These are phyloP conservation scores for Talaromyces borbonicus DNA, from an alignment of 495 filamentous ascomycete species.

Conservation along the genomic window DNA sequence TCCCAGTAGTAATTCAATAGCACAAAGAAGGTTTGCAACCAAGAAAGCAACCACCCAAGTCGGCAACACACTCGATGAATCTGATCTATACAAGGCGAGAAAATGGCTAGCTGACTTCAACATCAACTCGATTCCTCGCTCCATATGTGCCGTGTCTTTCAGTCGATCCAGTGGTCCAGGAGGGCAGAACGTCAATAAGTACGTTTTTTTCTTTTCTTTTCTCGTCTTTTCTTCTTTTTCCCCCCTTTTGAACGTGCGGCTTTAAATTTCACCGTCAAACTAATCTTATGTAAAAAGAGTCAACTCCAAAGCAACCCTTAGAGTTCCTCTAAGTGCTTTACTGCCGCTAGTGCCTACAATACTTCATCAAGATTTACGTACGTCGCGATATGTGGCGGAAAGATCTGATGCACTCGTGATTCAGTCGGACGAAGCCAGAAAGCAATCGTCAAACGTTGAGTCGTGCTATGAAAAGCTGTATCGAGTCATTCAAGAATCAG, in stretches of 20 bases:
- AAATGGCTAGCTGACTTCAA: slow-evolving; percentile 64
- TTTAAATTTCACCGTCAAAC: too few relatives aligned
- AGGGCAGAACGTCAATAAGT: slow-evolving; percentile 98
- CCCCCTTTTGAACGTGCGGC: too few relatives aligned
- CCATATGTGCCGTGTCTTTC: slow-evolving; percentile 56
- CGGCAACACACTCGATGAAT: slow-evolving; percentile 21
- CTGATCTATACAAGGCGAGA: slow-evolving; percentile 59
- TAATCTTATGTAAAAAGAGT: slow-evolving; percentile 66
- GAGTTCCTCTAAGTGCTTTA: slow-evolving; percentile 47
- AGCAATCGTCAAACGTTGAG: slow-evolving; percentile 54
- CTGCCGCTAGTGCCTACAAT: slow-evolving; percentile 54
- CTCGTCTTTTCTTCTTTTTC: too few relatives aligned
- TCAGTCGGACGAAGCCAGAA: slow-evolving; percentile 57
- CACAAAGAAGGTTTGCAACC: not conserved
- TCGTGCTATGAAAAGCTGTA: slow-evolving; percentile 55
- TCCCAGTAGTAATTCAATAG: not conserved
- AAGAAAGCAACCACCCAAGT: not conserved
- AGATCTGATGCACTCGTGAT: slow-evolving; percentile 55
- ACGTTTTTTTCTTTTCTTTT: slow-evolving; percentile 20
- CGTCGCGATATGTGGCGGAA: slow-evolving; percentile 60
- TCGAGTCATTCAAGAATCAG: slow-evolving; percentile 44
- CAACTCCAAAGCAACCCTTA: slow-evolving; percentile 83
- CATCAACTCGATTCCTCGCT: slow-evolving; percentile 51
- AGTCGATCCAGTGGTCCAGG: slow-evolving; percentile 87
- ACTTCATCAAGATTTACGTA: slow-evolving; percentile 51